Evolutionary conservation across 2,329 filamentous ascomycete genomes (phyloP).

Genomic region (Tolypocladium amazonense): DNA sequence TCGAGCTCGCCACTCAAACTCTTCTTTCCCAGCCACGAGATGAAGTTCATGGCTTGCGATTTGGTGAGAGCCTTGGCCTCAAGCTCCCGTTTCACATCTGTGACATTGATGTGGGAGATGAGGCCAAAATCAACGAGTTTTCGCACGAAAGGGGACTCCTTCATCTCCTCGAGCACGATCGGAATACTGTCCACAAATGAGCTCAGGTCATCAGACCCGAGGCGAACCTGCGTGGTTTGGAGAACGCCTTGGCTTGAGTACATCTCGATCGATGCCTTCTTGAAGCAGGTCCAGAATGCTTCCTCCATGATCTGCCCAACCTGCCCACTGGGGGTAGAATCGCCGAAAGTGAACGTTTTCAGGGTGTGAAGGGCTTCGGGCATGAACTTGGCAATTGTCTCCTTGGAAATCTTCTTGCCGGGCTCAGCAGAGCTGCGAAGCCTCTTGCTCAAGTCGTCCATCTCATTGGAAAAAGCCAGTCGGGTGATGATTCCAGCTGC

Average conservation of each 20-base stretch:
- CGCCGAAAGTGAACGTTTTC: conserved; percentile 77
- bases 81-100: conserved; percentile 75
- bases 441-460: conserved; percentile 61
- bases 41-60: conserved; percentile 68
- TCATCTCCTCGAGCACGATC: conserved; percentile 67
- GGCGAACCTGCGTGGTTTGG: conserved; percentile 71
- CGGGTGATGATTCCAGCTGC: conserved; percentile 84
- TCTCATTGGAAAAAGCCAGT: conserved; percentile 79
- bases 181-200: conserved; percentile 84
- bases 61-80: conserved; percentile 72
- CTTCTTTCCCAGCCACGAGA: conserved; percentile 73
- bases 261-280: conserved; percentile 72
- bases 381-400: conserved; percentile 56
- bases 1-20: conserved; percentile 65
- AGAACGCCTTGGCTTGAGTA: conserved; percentile 82
- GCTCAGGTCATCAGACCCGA: conserved; percentile 54
- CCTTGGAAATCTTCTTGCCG: conserved; percentile 45
- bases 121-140: conserved; percentile 77
- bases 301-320: conserved; percentile 86
- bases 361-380: conserved; percentile 74
- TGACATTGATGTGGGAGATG: conserved; percentile 76
- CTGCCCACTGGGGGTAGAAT: conserved; percentile 78
- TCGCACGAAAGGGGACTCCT: conserved; percentile 62
- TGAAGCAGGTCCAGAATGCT: conserved; percentile 90
- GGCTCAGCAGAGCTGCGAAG: conserved; percentile 36